phyloP scores from a whole-genome alignment of 163 green algal species.

The Chlamydomonas reinhardtii region DNA sequence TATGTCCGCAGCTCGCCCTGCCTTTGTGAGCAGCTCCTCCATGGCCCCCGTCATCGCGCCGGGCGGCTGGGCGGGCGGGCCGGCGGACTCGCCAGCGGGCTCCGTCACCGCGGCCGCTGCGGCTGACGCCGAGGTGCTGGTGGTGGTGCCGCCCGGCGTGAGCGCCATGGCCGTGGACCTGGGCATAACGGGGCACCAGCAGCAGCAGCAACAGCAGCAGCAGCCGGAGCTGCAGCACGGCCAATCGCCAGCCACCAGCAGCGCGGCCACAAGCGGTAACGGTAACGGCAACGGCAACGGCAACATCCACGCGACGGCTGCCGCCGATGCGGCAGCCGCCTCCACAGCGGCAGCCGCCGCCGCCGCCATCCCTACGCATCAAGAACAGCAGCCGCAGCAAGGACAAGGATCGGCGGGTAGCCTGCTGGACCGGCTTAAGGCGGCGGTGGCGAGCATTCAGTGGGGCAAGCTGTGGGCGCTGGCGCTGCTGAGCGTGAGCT shows the following conservation, averaged over 20 bases:
- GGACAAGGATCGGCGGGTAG: background rate
- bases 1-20: no score
- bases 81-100: no score
- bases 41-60: background rate
- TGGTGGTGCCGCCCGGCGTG: background rate
- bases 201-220: background rate
- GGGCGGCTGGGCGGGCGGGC: no score
- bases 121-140: no score
- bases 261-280: background rate
- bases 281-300: background rate
- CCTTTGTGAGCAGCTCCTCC: background rate
- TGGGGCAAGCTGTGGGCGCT: conserved; percentile 53
- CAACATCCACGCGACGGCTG: background rate
- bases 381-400: background rate
- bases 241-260: no score
- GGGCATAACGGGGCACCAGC: background rate
- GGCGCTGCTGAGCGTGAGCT: conserved; percentile 61
- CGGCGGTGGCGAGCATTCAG: background rate
- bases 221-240: no score
- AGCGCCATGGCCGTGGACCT: background rate
- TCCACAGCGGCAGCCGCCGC: no score
- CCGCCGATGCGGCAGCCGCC: no score
- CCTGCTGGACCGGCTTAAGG: background rate
- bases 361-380: background rate
- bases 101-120: no score